Evolutionary conservation across 2,329 filamentous ascomycete species (phyloP).

Genomic region (Pseudogymnoascus sp.): DNA sequence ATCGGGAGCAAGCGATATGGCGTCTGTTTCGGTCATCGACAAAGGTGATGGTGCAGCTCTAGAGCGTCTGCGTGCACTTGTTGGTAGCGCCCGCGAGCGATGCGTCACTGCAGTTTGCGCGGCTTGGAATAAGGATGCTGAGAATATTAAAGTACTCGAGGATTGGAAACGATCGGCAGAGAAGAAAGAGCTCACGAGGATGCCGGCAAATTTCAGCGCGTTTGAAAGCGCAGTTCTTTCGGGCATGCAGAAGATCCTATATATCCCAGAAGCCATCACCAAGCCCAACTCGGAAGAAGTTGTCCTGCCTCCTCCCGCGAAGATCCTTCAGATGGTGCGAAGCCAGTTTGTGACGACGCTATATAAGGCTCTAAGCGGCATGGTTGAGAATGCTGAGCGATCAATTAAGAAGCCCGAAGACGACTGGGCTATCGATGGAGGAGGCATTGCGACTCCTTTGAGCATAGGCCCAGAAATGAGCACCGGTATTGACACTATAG

Average conservation of each 20-base stretch:
- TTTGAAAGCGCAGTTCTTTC: slow-evolving; percentile 76
- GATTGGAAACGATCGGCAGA: slow-evolving; percentile 85
- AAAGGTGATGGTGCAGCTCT: slow-evolving; percentile 46
- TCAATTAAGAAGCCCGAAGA: slow-evolving; percentile 48
- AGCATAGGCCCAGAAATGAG: slow-evolving; percentile 28
- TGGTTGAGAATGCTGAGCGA: slow-evolving; percentile 92
- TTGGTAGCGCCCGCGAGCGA: slow-evolving; percentile 72
- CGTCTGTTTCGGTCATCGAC: slow-evolving; percentile 59
- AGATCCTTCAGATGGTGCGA: slow-evolving; percentile 82
- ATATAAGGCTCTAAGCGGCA: slow-evolving; percentile 87
- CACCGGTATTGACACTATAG: slow-evolving; percentile 40
- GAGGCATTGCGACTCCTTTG: slow-evolving; percentile 26
- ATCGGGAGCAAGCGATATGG: slow-evolving; percentile 80
- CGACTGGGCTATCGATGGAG: slow-evolving; percentile 27
- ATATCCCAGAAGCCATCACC: slow-evolving; percentile 75
- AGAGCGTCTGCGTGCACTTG: slow-evolving; percentile 67
- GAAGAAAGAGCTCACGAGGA: slow-evolving; percentile 76
- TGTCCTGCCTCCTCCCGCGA: slow-evolving; percentile 74
- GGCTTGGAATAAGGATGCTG: slow-evolving; percentile 88
- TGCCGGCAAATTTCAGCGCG: slow-evolving; percentile 77
- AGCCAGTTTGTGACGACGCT: slow-evolving; percentile 88
- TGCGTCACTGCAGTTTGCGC: slow-evolving; percentile 78
- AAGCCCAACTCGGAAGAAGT: slow-evolving; percentile 69
- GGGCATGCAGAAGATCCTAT: slow-evolving; percentile 92
- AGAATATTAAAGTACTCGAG: slow-evolving; percentile 85